Base-by-base conservation (phyloP, 306 rosid genomes). In the Castanopsis chinensis region DNA sequence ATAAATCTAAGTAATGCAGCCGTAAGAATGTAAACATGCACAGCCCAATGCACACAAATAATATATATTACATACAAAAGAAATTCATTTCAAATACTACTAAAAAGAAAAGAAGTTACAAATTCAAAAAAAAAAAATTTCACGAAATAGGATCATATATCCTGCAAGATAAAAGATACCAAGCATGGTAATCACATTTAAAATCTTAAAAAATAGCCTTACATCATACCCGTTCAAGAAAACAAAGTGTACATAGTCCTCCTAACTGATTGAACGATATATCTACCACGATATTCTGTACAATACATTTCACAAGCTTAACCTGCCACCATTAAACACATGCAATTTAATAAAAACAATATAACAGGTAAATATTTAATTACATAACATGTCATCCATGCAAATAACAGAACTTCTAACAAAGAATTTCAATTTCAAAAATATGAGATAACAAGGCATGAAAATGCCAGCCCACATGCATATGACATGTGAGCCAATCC, bases 251-350 rank as follows among this genome's bases (percentile, higher is more conserved):
- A 86, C 89, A 85, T 78, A 94, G 95, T 79, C 97, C 98, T 80
- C 98, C 98, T 80, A 94, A 80, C 84, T 94, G 98, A 86, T 94
- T 92, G 93, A 90, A 94, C 75, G 98, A 94, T 68, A 94, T 90
- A 84, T 94, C 98, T 70, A 94, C 97, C 25, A 92, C 88, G 52
- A 90, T 87, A 86, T 92, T 82, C 85, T 92, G 92, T 81, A 94
- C 90, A 79, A 94, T 84, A 80, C 97, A 94, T 83, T 94, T 94
- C 52, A 94, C 93, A 76, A 94, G 97, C 89, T 92, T 94, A 84
- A 94, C 98, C 97, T 94, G 96, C 91, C 78, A 75, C 74, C 53
- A 77, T 63, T 82, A 65, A 76, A 79, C 35, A 57, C 70, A 32
- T 12, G 21, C 12, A 64, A 64, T 30, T 49, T 30, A 64, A 64